Base-by-base conservation (phyloP, 108 stramenopile species). In the Phaeodactylum tricornutum region DNA sequence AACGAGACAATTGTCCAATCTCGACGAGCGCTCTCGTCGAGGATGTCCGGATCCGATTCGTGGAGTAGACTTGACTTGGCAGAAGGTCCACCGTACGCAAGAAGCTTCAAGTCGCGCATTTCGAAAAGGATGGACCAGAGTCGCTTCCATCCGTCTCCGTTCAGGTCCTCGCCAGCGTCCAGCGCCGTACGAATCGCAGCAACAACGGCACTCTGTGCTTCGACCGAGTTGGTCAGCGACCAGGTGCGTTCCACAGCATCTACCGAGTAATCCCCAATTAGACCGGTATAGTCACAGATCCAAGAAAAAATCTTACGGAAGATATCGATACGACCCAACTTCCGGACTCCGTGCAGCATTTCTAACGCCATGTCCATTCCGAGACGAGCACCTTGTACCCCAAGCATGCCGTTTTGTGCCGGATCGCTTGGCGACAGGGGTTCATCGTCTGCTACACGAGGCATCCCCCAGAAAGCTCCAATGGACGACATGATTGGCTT, bases 291-390 rank as follows among this genome's bases (percentile, higher is more conserved):
- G 31, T 52, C 43, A 47, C 84, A 90, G 33, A 84, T 63, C 29
- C 65, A 51, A 25, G 57, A 53, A 48, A 84, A 90, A 27, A 84
- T 59, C 37, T 84, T 79, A 40, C 74, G 69, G 40, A 86, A 90
- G 25, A 90, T 73, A 59, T 90, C 88, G 20, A 64, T 60, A 12
- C 81, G 69, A 26, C 77, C 69, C 17, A 81, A 41, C 15, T 70
- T 61, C 43, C 79, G 66, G 8, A 80, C 75, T 19, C 88, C 81
- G 1, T 65, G 61, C 21, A 90, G 55, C 67, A 90, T 66, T 39
- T 79, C 80, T 43, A 77, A 47, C 4, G 81, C 71, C 48, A 90
- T 67, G 27, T 90, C 88, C 68, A 90, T 81, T 28, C 81, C 88
- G 39, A 90, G 66, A 29, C 84, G 73, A 47, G 79, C 79, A 28